Conservation (phyloP, 352 stramenopile genomes). For the Pythium aristosporum region DNA sequence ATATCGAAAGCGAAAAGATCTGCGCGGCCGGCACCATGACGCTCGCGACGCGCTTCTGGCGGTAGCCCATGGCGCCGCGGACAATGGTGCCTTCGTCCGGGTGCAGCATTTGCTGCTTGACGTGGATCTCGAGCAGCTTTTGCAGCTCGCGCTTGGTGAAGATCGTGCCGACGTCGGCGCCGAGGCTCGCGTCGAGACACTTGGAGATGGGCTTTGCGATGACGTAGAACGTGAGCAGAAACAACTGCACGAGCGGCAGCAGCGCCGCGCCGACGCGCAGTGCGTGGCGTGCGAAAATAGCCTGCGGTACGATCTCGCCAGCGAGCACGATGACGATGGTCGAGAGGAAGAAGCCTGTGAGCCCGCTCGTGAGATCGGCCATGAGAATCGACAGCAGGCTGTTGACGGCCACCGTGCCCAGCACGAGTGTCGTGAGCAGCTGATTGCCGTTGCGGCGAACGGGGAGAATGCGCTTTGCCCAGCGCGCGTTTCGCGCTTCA, state of each 20-base stretch:
- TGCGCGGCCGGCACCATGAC: slow-evolving; percentile 92
- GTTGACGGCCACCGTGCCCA: slow-evolving; percentile 98
- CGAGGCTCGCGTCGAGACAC: slow-evolving; percentile 90
- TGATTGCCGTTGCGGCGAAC: slow-evolving; percentile 94
- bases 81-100: slow-evolving; percentile 95
- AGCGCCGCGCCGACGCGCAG: slow-evolving; percentile 66
- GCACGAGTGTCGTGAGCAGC: slow-evolving; percentile 96
- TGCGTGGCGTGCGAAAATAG: slow-evolving; percentile 93
- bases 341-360: slow-evolving; percentile 93
- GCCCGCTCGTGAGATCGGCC: slow-evolving; percentile 85
- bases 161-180: slow-evolving; percentile 94
- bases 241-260: slow-evolving; percentile 91
- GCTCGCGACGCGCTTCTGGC: slow-evolving; percentile 75
- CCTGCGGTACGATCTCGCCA: slow-evolving; percentile 92
- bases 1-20: slow-evolving; percentile 78
- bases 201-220: slow-evolving; percentile 90
- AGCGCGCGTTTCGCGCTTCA: slow-evolving; percentile 48
- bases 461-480: slow-evolving; percentile 74
- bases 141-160: slow-evolving; percentile 93
- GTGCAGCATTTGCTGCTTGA: slow-evolving; percentile 90
- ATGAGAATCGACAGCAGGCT: slow-evolving; percentile 97
- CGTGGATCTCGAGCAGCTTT: slow-evolving; percentile 97
- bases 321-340: slow-evolving; percentile 95
- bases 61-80: slow-evolving; percentile 81
- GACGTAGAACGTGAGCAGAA: slow-evolving; percentile 91